Conservation (phyloP, 257 asterid species). For the Lithospermum erythrorhizon region DNA sequence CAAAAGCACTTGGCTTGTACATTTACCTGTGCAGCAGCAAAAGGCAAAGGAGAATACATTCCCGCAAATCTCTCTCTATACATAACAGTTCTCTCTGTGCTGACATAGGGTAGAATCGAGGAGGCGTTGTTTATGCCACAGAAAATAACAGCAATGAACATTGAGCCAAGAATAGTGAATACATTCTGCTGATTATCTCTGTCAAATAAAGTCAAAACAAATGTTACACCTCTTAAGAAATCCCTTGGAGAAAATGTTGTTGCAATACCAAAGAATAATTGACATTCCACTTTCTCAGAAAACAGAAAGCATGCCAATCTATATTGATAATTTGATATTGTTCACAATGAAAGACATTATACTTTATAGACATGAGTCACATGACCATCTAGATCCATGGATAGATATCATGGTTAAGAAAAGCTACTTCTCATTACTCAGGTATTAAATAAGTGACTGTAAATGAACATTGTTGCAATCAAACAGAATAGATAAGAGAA, state of each 20-base stretch:
- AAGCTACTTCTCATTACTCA: too few species aligned
- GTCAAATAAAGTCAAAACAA: conserved; percentile 1
- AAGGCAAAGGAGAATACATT: conserved; percentile 41
- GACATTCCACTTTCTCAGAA: too few species aligned
- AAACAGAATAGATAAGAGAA: too few species aligned
- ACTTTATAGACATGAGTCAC: too few species aligned
- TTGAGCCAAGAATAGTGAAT: conserved; percentile 32
- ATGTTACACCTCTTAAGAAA: not conserved
- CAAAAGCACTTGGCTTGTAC: not conserved
- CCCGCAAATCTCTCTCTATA: conserved; percentile 42
- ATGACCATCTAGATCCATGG: too few species aligned
- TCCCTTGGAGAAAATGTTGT: not conserved
- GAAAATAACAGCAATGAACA: conserved; percentile 27
- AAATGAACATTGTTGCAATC: too few species aligned
- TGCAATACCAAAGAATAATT: too few species aligned
- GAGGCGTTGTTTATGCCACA: conserved; percentile 38
- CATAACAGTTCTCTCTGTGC: conserved; percentile 32
- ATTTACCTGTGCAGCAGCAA: conserved; percentile 39
- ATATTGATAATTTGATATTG: too few species aligned
- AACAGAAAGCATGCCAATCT: too few species aligned
- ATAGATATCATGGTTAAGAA: too few species aligned
- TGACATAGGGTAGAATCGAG: conserved; percentile 31
- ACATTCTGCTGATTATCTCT: conserved; percentile 39
- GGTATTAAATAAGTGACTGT: too few species aligned
- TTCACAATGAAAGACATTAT: too few species aligned